Evolutionary conservation across 1,139 yeast species (phyloP).

Genomic region (Geotrichum australiense): DNA sequence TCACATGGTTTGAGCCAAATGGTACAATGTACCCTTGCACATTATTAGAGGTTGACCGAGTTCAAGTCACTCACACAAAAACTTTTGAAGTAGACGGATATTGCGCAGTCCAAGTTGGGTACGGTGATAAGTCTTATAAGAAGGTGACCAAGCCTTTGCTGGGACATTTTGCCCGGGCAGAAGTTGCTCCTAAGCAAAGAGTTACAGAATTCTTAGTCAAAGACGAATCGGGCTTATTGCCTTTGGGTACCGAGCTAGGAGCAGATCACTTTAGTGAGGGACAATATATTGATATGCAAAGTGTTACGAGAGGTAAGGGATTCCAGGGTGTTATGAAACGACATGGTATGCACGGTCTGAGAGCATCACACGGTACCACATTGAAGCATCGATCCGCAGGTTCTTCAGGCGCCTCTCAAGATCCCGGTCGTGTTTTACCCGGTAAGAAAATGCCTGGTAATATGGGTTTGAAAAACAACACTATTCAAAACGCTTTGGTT

Average conservation of each 20-base stretch:
- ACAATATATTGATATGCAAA: constrained; percentile 73
- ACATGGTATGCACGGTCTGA: constrained; percentile 84
- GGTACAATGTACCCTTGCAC: constrained; percentile 69
- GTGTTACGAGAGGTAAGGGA: constrained; percentile 89
- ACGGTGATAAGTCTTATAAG: constrained; percentile 57
- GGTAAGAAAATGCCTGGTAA: constrained; percentile 99
- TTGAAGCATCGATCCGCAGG: constrained; percentile 94
- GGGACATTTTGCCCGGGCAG: constrained; percentile 74
- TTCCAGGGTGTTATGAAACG: constrained; percentile 98
- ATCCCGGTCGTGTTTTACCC: constrained; percentile 93
- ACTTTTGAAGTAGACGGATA: constrained; percentile 68
- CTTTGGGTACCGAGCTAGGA: constrained; percentile 67
- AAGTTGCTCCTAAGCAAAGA: constrained; percentile 74
- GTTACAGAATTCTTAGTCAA: constrained; percentile 75
- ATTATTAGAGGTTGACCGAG: constrained; percentile 76
- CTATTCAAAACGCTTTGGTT: constrained; percentile 70
- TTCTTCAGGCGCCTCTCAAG: constrained; percentile 91
- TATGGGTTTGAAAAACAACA: constrained; percentile 74
- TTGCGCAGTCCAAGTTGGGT: constrained; percentile 83
- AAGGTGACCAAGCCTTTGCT: constrained; percentile 60
- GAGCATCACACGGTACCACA: constrained; percentile 95
- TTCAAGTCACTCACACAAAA: constrained; percentile 74
- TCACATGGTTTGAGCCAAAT: constrained; percentile 64
- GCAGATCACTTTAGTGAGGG: constrained; percentile 85
- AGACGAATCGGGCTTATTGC: constrained; percentile 56